These are phyloP conservation scores for Umbelopsis isabellina DNA, from an alignment of 192 early-diverging fungal species.

Conservation along the genomic window DNA sequence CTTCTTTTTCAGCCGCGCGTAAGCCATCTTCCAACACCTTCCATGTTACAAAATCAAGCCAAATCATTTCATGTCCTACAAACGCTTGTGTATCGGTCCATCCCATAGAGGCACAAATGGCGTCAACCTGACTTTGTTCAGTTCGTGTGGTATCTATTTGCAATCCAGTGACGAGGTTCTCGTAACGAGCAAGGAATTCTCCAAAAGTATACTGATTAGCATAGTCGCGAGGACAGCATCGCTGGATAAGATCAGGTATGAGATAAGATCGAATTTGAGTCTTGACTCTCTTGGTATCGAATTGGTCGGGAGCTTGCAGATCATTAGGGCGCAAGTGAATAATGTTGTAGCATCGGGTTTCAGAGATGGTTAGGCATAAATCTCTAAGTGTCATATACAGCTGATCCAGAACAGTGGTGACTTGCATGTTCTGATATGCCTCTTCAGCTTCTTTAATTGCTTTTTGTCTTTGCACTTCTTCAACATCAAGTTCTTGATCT, in stretches of 20 bases:
- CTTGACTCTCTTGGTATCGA: constrained; percentile 66
- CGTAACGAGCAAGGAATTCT: constrained; percentile 76
- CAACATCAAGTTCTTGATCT: constrained; percentile 22
- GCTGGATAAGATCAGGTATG: constrained; percentile 70
- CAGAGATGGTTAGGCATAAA: constrained; percentile 73
- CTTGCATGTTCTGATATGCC: constrained; percentile 43
- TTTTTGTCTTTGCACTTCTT: constrained; percentile 27
- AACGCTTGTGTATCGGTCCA: constrained; percentile 55
- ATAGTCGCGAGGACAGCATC: constrained; percentile 70
- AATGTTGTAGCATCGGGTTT: constrained; percentile 82
- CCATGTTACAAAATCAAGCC: constrained; percentile 67
- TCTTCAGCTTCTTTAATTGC: constrained; percentile 30
- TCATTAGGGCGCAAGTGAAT: constrained; percentile 81
- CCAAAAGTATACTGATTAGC: constrained; percentile 69
- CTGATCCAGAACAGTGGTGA: constrained; percentile 58
- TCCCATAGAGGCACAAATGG: constrained; percentile 42
- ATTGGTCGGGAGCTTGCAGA: constrained; percentile 44
- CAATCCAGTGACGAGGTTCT: constrained; percentile 15
- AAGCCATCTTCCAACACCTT: constrained; percentile 65
- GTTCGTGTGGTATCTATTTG: constrained; percentile 34
- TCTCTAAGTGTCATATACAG: constrained; percentile 75
- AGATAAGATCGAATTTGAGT: constrained; percentile 71
- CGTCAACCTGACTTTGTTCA: constrained; percentile 40
- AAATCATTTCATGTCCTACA: constrained; percentile 62
- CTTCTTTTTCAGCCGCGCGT: constrained; percentile 63